These are phyloP conservation scores for Sporothrix brasiliensis DNA, from an alignment of 2,329 filamentous ascomycete genomes.

Conservation along the genomic window DNA sequence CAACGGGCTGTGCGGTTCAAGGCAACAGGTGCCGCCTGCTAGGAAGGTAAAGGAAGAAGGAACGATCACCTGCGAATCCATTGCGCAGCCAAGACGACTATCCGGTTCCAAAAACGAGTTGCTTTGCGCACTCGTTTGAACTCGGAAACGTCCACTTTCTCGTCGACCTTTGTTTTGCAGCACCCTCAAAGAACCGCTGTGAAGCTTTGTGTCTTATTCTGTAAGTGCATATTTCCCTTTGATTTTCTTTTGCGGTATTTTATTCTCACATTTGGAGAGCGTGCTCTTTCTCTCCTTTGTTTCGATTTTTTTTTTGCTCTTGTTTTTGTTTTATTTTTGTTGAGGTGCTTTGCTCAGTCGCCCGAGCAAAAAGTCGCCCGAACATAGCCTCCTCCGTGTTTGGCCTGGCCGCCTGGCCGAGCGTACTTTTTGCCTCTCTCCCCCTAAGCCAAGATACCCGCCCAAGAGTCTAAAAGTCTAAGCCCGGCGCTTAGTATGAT, in stretches of 20 bases:
- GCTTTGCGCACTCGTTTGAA: not conserved
- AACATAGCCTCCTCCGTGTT: conserved; percentile 31
- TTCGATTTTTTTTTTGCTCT: not conserved
- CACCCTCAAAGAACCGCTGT: not conserved
- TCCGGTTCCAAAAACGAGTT: not conserved
- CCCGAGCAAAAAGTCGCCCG: conserved; percentile 18
- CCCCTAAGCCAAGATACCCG: conserved; percentile 23
- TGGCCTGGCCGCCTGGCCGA: conserved; percentile 3
- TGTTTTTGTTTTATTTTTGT: not conserved
- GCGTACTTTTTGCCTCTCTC: conserved; percentile 18
- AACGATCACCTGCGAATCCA: not conserved
- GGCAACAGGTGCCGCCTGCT: conserved; percentile 18
- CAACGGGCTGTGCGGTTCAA: conserved; percentile 24
- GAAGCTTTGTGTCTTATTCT: not conserved
- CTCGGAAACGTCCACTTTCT: not conserved
- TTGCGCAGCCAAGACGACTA: conserved; percentile 1
- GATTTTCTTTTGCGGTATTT: not conserved
- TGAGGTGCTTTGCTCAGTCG: conserved; percentile 5
- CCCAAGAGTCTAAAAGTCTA: conserved; percentile 27
- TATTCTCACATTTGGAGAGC: not conserved
- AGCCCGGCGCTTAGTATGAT: conserved; percentile 30
- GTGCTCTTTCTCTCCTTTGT: not conserved
- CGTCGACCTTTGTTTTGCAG: not conserved
- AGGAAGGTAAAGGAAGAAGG: not conserved
- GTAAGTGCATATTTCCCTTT: conserved; percentile 12